Conservation (phyloP, 495 filamentous ascomycete species). For the Podospora sp. region DNA sequence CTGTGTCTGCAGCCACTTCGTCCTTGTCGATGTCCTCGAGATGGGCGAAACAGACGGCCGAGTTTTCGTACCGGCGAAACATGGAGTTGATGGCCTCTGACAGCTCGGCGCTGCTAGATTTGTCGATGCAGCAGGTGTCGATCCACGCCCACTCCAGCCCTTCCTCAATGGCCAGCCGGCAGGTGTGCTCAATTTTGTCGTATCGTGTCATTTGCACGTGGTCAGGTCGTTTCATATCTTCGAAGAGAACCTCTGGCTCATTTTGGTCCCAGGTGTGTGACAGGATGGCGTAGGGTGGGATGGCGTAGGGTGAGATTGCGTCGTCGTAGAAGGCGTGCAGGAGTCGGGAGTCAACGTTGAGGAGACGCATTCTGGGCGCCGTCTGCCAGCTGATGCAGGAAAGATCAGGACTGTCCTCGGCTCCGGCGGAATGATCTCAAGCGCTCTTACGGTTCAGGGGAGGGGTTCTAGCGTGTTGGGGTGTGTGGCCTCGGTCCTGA, state of each 20-base stretch:
- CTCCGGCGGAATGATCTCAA: too few relatives aligned
- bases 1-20: not conserved
- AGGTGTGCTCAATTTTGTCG: constrained; percentile 10
- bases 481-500: too few relatives aligned
- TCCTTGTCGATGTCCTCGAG: not conserved
- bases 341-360: not conserved
- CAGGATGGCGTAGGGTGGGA: not conserved
- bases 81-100: too few relatives aligned
- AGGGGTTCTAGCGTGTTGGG: too few relatives aligned
- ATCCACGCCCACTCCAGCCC: not conserved
- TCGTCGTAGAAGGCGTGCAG: constrained; percentile 4
- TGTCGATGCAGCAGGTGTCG: too few relatives aligned
- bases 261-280: constrained; percentile 14
- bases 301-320: too few relatives aligned
- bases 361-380: constrained; percentile 3
- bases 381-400: too few relatives aligned
- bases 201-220: not conserved
- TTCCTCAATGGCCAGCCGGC: not conserved
- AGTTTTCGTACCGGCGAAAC: constrained; percentile 1
- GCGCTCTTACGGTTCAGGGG: too few relatives aligned
- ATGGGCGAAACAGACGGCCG: not conserved
- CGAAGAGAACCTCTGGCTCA: not conserved
- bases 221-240: not conserved
- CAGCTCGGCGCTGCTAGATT: too few relatives aligned
- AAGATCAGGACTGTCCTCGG: too few relatives aligned